phyloP scores from a whole-genome alignment of 768 basidiomycete genomes.

The Termitomyces sp. region DNA sequence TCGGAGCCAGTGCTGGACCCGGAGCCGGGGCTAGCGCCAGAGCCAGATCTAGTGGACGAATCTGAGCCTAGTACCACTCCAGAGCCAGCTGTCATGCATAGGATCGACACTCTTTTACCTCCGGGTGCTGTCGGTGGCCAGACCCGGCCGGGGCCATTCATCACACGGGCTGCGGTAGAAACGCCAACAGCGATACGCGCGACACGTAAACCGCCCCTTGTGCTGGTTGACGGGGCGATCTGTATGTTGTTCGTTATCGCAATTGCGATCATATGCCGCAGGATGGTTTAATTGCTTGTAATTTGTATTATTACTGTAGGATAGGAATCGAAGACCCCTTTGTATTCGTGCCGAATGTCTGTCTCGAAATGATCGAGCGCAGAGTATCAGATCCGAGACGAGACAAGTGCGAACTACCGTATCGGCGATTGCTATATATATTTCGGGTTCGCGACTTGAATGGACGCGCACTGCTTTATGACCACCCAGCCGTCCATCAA shows the following conservation, averaged over 20 bases:
- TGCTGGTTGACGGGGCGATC: slow-evolving; percentile 68
- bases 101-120: slow-evolving; percentile 9
- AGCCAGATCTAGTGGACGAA: too few species aligned
- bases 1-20: background rate
- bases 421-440: background rate
- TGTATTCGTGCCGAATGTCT: background rate
- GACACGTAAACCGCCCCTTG: slow-evolving; percentile 46
- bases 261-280: slow-evolving; percentile 63
- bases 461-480: slow-evolving; percentile 4
- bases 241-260: slow-evolving; percentile 67
- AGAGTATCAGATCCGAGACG: slow-evolving; percentile 18
- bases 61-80: background rate
- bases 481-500: slow-evolving; percentile 1
- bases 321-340: background rate
- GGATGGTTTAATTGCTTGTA: slow-evolving; percentile 36
- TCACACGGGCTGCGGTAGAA: slow-evolving; percentile 10
- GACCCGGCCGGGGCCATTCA: slow-evolving; percentile 6
- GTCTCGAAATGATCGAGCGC: slow-evolving; percentile 6
- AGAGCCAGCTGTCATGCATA: slow-evolving; percentile 6
- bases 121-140: slow-evolving; percentile 2
- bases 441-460: background rate
- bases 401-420: slow-evolving; percentile 8
- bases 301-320: slow-evolving; percentile 7
- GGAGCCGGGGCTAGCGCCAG: background rate
- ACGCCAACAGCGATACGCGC: slow-evolving; percentile 10